A percentile compares a stretch with the other conserved stretches of the same genome.
These are phyloP conservation scores for Rhodofomes roseus DNA, from an alignment of 1,284 basidiomycete species.

Conservation along the genomic window DNA sequence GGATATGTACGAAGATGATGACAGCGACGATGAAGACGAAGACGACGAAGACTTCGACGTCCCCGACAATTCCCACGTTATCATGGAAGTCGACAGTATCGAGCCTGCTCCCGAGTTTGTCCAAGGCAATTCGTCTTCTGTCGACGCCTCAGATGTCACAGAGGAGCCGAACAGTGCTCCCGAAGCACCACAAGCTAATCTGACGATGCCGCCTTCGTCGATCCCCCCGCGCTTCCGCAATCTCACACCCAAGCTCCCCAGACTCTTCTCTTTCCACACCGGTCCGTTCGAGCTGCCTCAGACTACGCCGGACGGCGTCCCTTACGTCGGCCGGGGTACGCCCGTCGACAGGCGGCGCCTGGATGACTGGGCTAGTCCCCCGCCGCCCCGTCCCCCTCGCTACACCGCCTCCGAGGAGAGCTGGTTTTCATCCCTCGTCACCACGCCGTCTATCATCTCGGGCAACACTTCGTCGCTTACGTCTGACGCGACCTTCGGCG, in stretches of 20 bases:
- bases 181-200: background rate
- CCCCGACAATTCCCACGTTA: background rate
- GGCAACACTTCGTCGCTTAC: background rate
- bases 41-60: background rate
- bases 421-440: constrained; percentile 3
- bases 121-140: background rate
- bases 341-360: constrained; percentile 18
- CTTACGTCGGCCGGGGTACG: constrained; percentile 23
- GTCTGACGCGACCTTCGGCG: constrained; percentile 2
- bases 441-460: background rate
- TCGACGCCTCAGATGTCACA: background rate
- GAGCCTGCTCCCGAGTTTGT: background rate
- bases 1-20: background rate
- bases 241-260: constrained; percentile 7
- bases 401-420: background rate
- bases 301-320: constrained; percentile 10
- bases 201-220: background rate
- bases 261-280: constrained; percentile 11
- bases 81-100: constrained; percentile 6
- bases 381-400: background rate
- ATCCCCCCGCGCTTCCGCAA: background rate
- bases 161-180: background rate
- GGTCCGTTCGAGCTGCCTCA: constrained; percentile 12
- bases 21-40: constrained; percentile 4
- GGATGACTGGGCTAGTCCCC: constrained; percentile 15